phyloP scores from a whole-genome alignment of 805 yeast species.

The Schizosaccharomyces osmophilus region DNA sequence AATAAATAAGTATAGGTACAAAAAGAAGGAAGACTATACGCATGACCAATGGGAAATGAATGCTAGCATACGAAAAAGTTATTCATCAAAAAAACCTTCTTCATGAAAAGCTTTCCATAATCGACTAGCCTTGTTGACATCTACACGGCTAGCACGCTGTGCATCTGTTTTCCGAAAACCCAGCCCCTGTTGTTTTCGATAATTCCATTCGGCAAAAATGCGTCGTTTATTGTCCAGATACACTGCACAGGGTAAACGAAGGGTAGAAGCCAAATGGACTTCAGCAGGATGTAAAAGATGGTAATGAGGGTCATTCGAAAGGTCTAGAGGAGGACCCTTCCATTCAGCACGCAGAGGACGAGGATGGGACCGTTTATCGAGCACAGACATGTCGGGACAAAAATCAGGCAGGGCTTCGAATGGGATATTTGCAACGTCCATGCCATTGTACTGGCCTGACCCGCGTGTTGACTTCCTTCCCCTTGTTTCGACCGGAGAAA shows the following conservation, averaged over 20 bases:
- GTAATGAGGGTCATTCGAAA: slow-evolving; percentile 27
- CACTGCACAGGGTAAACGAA: slow-evolving; percentile 67
- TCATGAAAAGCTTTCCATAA: slow-evolving; percentile 72
- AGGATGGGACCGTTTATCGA: slow-evolving; percentile 21
- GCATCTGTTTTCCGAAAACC: slow-evolving; percentile 93
- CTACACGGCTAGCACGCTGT: slow-evolving; percentile 90
- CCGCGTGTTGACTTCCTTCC: neutral
- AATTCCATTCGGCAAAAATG: slow-evolving; percentile 69
- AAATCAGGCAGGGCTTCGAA: slow-evolving; percentile 34
- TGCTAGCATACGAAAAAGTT: neutral
- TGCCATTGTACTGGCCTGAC: neutral
- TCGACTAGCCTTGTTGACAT: slow-evolving; percentile 85
- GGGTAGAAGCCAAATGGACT: slow-evolving; percentile 56
- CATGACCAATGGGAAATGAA: no score
- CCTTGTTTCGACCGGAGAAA: neutral
- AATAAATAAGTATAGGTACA: no score
- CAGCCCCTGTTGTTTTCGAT: slow-evolving; percentile 35
- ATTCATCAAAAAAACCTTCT: slow-evolving; percentile 59
- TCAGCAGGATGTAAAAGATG: slow-evolving; percentile 89
- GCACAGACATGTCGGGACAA: slow-evolving; percentile 39
- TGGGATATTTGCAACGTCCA: neutral
- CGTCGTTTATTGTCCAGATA: slow-evolving; percentile 60
- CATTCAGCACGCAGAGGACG: slow-evolving; percentile 62
- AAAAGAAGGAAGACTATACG: no score
- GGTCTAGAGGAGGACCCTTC: slow-evolving; percentile 96